These are phyloP conservation scores for Mrakia frigida DNA, from an alignment of 768 basidiomycete genomes.

Conservation along the genomic window DNA sequence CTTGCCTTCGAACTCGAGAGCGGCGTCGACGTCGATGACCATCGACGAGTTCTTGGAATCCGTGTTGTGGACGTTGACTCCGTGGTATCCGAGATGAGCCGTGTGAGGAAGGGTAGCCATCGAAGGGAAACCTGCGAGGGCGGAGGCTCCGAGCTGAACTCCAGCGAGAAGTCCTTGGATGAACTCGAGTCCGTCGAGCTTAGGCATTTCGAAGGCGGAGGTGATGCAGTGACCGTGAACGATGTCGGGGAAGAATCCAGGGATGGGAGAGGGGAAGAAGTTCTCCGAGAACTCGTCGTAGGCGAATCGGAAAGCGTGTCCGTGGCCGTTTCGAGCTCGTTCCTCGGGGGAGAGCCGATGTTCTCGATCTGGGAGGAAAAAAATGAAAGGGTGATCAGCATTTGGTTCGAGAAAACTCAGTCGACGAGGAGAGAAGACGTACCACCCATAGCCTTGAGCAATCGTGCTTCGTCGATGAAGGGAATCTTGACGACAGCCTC, in stretches of 20 bases:
- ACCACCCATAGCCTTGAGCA: constrained; percentile 80
- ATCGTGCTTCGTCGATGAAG: constrained; percentile 77
- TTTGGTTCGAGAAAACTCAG: too few species aligned
- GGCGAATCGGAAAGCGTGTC: constrained; percentile 67
- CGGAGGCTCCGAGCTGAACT: constrained; percentile 73
- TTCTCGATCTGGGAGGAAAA: constrained; percentile 57
- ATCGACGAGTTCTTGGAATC: constrained; percentile 92
- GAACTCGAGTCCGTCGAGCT: constrained; percentile 73
- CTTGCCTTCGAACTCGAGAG: constrained; percentile 48
- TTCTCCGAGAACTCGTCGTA: constrained; percentile 62
- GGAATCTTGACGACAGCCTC: constrained; percentile 98
- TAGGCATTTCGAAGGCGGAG: constrained; percentile 83
- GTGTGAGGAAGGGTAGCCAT: constrained; percentile 79
- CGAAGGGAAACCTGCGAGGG: constrained; percentile 94
- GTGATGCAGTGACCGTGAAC: constrained; percentile 70
- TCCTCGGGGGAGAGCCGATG: constrained; percentile 73
- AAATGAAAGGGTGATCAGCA: not conserved
- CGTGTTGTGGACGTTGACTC: constrained; percentile 85
- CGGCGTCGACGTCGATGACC: constrained; percentile 61
- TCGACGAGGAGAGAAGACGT: constrained; percentile 43
- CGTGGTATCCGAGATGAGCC: constrained; percentile 70
- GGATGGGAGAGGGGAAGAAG: constrained; percentile 81
- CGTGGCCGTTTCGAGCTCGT: constrained; percentile 64
- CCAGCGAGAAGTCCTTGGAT: constrained; percentile 83
- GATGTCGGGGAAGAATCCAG: constrained; percentile 89